phyloP scores from a whole-genome alignment of 192 early-diverging fungal species.

The Lobosporangium transversale region DNA sequence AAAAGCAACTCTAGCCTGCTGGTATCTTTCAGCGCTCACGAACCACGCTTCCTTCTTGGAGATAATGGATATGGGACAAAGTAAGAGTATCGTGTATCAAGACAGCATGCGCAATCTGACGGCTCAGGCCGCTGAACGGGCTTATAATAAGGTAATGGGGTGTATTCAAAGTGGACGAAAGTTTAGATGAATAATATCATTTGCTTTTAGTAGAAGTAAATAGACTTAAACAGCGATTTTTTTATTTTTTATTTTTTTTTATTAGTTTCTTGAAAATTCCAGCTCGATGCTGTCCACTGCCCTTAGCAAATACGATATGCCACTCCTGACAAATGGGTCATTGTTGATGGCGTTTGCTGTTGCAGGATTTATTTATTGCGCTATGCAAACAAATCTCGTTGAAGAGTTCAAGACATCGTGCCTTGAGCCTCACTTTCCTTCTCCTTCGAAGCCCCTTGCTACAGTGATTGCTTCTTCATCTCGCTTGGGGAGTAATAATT shows the following conservation, averaged over 20 bases:
- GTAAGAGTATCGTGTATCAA: too few relatives aligned
- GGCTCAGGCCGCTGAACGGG: conserved; percentile 10
- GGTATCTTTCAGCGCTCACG: conserved; percentile 33
- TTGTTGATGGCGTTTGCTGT: conserved; percentile 48
- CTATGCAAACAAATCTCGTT: conserved; percentile 32
- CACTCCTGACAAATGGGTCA: conserved; percentile 45
- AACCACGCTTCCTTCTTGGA: conserved; percentile 42
- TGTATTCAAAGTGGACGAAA: too few relatives aligned
- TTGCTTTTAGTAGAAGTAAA: too few relatives aligned
- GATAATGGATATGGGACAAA: too few relatives aligned
- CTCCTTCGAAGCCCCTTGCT: too few relatives aligned
- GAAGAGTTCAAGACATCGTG: conserved; percentile 33
- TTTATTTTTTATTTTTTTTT: too few relatives aligned
- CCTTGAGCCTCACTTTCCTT: conserved; percentile 19
- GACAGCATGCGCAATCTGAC: not conserved
- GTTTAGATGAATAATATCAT: too few relatives aligned
- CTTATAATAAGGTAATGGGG: conserved; percentile 22
- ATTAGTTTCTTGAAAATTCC: conserved; percentile 46
- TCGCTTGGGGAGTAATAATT: not conserved
- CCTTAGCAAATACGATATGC: conserved; percentile 53
- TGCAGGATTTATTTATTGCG: conserved; percentile 26
- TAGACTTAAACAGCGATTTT: too few relatives aligned
- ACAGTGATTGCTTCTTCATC: too few relatives aligned
- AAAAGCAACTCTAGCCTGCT: conserved; percentile 39
- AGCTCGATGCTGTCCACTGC: conserved; percentile 49